These are phyloP conservation scores for Ganoderma resinaceum DNA, from an alignment of 1,284 basidiomycete species.

Conservation along the genomic window DNA sequence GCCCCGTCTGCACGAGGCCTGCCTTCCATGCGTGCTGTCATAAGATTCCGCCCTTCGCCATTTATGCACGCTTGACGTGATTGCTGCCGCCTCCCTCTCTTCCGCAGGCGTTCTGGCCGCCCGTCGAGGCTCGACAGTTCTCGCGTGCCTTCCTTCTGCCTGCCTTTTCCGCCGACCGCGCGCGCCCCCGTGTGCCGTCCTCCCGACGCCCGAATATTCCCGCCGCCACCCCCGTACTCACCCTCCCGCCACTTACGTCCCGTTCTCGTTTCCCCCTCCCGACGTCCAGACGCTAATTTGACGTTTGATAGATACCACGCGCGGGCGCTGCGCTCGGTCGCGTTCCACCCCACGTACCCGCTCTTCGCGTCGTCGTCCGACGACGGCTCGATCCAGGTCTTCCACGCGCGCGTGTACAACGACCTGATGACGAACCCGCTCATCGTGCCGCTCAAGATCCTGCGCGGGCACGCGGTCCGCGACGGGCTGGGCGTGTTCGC, in stretches of 20 bases:
- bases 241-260: not conserved
- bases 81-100: not conserved
- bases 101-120: not conserved
- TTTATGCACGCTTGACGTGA: not conserved
- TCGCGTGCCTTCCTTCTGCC: conserved; percentile 12
- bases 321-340: conserved; percentile 89
- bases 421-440: conserved; percentile 96
- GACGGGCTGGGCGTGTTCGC: conserved; percentile 94
- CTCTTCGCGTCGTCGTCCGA: conserved; percentile 96
- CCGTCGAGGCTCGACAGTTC: not conserved
- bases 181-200: not conserved
- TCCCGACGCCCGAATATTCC: conserved; percentile 2
- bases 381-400: conserved; percentile 96
- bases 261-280: not conserved
- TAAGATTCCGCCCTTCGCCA: not conserved
- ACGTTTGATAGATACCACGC: conserved; percentile 79
- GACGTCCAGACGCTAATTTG: not conserved
- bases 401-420: conserved; percentile 94
- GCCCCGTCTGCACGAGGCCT: not conserved
- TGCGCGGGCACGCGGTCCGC: conserved; percentile 86
- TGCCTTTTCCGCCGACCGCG: conserved; percentile 9
- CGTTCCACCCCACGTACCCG: conserved; percentile 94
- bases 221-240: not conserved
- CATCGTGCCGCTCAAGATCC: conserved; percentile 96
- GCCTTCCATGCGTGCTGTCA: not conserved